phyloP scores from a whole-genome alignment of 2,329 filamentous ascomycete species.

The Pseudogymnoascus sp. region DNA sequence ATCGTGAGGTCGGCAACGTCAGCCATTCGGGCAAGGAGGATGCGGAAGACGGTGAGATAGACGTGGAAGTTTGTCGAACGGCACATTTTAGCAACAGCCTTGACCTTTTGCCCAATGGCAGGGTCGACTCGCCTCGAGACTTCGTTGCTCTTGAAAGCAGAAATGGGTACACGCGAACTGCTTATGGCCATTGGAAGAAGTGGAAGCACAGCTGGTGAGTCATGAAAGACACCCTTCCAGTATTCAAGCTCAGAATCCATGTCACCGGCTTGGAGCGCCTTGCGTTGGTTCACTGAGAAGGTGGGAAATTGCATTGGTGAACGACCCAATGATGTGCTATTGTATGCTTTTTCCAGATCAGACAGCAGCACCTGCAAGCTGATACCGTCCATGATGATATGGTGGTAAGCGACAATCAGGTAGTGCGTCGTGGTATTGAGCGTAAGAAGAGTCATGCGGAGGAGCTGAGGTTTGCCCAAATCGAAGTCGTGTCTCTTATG shows the following conservation, averaged over 20 bases:
- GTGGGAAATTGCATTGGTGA: conserved; percentile 30
- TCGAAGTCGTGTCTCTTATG: conserved; percentile 31
- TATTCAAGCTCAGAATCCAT: conserved; percentile 28
- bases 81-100: conserved; percentile 19
- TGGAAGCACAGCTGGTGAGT: conserved; percentile 25
- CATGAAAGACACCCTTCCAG: conserved; percentile 29
- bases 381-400: conserved; percentile 44
- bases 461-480: conserved; percentile 30
- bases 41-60: conserved; percentile 36
- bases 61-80: conserved; percentile 39
- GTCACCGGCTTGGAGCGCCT: conserved; percentile 24
- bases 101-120: conserved; percentile 20
- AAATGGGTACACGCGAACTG: conserved; percentile 19
- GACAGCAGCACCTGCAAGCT: conserved; percentile 36
- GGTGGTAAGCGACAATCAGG: conserved; percentile 39
- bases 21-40: conserved; percentile 30
- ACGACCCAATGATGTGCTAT: conserved; percentile 19
- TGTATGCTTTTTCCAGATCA: conserved; percentile 40
- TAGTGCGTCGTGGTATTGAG: conserved; percentile 29
- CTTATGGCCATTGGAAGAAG: conserved; percentile 28
- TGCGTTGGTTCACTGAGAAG: conserved; percentile 29
- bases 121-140: conserved; percentile 17
- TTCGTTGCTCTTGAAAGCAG: conserved; percentile 17
- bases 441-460: conserved; percentile 32
- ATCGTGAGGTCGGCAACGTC: conserved; percentile 37